Conservation (phyloP, 164 flowering plant genomes). For the Aristolochia contorta region DNA sequence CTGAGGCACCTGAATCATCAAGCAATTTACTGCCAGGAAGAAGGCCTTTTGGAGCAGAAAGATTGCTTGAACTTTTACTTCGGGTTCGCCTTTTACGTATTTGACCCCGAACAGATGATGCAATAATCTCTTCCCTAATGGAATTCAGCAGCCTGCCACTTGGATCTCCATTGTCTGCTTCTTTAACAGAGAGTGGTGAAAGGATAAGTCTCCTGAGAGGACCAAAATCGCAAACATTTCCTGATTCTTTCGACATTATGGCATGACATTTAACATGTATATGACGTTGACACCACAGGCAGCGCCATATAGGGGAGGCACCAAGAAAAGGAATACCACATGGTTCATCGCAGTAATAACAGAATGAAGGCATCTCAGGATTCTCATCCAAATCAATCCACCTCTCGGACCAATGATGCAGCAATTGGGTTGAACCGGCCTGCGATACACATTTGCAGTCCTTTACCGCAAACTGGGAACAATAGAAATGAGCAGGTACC, state of each 20-base stretch:
- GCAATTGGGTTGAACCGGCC: conserved; percentile 41
- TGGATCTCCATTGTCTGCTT: conserved; percentile 19
- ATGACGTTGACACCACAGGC: conserved; percentile 79
- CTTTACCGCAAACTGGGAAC: conserved; percentile 48
- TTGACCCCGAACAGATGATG: conserved; percentile 43
- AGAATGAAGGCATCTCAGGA: conserved; percentile 52
- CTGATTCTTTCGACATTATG: conserved; percentile 58
- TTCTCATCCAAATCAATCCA: conserved; percentile 58
- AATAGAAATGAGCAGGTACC: conserved; percentile 55
- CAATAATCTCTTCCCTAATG: conserved; percentile 34
- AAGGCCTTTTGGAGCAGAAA: conserved; percentile 9
- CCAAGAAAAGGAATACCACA: conserved; percentile 61
- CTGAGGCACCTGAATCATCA: conserved; percentile 26
- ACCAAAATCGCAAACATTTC: conserved; percentile 69
- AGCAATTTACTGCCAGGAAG: conserved; percentile 24
- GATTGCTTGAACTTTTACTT: conserved; percentile 29
- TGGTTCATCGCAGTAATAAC: conserved; percentile 76
- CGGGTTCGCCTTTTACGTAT: conserved; percentile 42
- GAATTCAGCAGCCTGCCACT: conserved; percentile 31
- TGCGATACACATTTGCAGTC: conserved; percentile 73
- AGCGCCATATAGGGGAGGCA: conserved; percentile 71
- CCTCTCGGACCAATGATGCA: conserved; percentile 76
- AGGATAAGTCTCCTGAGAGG: conserved; percentile 53
- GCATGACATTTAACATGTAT: conserved; percentile 70
- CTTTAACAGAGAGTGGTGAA: conserved; percentile 64